Percentiles rank a stretch among this genome's conserved stretches.
These are phyloP conservation scores for Trichoderma sp. DNA, from an alignment of 2,329 filamentous ascomycete genomes.

Conservation along the genomic window DNA sequence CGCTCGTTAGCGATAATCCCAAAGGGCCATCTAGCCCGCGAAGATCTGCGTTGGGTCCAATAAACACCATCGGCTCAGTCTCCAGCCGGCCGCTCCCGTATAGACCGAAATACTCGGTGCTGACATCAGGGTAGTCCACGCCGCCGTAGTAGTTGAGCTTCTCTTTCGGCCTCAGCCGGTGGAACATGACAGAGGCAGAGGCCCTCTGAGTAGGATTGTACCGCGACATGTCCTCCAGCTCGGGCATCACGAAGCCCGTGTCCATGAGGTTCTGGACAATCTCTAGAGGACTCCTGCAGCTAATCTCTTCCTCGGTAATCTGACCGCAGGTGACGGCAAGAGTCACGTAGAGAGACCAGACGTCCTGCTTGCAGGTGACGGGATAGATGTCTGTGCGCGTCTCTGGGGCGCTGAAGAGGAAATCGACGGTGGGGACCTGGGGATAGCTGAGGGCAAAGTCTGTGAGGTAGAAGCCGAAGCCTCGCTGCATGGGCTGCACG, in stretches of 20 bases:
- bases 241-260: not conserved
- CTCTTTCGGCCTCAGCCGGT: not conserved
- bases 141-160: not conserved
- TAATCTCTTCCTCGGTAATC: not conserved
- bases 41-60: not conserved
- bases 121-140: not conserved
- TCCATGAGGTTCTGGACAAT: not conserved
- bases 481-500: not conserved
- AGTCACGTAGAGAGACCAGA: slow-evolving; percentile 17
- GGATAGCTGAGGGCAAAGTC: not conserved
- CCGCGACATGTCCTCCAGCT: slow-evolving; percentile 3
- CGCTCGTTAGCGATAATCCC: not conserved
- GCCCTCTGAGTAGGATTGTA: not conserved
- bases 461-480: not conserved
- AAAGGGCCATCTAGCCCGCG: not conserved
- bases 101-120: not conserved
- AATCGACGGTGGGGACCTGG: not conserved
- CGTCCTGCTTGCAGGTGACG: not conserved
- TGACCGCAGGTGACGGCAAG: not conserved
- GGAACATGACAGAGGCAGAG: not conserved
- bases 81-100: slow-evolving; percentile 6
- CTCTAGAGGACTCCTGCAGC: no score
- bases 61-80: not conserved
- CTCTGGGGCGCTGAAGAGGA: not conserved
- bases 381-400: not conserved